phyloP scores from a whole-genome alignment of 305 asterid species.

The Fraxinus albicans region DNA sequence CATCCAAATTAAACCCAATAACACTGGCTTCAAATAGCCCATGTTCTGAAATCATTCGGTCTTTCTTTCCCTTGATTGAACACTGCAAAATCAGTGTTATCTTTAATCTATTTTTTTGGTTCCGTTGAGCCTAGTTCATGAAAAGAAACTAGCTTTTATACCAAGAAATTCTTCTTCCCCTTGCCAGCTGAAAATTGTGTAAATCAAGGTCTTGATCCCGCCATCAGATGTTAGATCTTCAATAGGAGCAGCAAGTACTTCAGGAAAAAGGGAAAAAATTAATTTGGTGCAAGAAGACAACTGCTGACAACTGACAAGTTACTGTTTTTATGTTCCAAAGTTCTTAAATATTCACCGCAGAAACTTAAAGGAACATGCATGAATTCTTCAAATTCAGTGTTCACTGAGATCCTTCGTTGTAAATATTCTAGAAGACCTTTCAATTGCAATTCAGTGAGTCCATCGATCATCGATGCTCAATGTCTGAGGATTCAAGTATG shows the following conservation, averaged over 20 bases:
- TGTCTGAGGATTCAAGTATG: background rate
- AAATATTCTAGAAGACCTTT: conserved; percentile 16
- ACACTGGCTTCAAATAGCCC: background rate
- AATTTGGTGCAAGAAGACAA: background rate
- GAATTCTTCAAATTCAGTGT: conserved; percentile 12
- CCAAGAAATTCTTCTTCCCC: background rate
- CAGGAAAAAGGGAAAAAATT: background rate
- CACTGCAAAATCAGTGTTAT: background rate
- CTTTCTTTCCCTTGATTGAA: background rate
- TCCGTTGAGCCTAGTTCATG: background rate
- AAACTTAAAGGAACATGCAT: conserved; percentile 16
- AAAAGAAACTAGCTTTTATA: background rate
- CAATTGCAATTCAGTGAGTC: background rate
- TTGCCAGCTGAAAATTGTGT: background rate
- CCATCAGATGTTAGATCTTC: background rate
- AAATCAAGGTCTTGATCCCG: background rate
- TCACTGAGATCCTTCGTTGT: background rate
- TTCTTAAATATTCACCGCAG: conserved; percentile 17
- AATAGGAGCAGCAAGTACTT: background rate
- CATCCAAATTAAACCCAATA: background rate
- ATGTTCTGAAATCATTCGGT: background rate
- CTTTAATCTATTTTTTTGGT: background rate
- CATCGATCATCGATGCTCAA: background rate
- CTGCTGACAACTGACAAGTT: conserved; percentile 25
- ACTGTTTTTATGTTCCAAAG: conserved; percentile 5